Base-by-base conservation (phyloP, 1,284 basidiomycete species). In the Violaceomyces palustris region DNA sequence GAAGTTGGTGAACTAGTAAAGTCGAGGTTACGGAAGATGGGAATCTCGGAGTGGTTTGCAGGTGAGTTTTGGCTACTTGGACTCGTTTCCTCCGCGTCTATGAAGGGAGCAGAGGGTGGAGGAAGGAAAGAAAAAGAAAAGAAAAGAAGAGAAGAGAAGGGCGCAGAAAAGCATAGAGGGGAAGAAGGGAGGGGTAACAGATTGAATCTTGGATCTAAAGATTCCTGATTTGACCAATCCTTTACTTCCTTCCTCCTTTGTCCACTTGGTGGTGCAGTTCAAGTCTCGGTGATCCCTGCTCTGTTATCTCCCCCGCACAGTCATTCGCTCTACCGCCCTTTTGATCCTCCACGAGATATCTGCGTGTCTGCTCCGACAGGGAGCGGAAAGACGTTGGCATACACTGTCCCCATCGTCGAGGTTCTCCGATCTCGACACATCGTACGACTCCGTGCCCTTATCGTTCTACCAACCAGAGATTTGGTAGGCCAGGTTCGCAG, bases 341-440 rank as follows among this genome's bases (percentile, higher is more conserved):
- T 82, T 60, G 74, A 81, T 40, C 79, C 81, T 21, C 84, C 85
- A 19, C 79, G 80, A 30, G 94, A 99, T 74, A 79, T 92, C 8
- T 93, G 92, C 64, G 87, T 94, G n/a, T 94, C 90, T 5, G 94
- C 94, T 1, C 94, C 94, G 0, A 98, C 93, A 0, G 93, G 93
- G 24, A 92, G 88, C 61, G 93, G 93, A 0, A 98, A 98, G 77
- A 98, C 93, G 0, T 79, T 98, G 17, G 88, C 90, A 11, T 98
- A 98, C 74, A 85, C 86, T 4, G 77, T 97, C 15, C 93, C 93
- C 1, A 87, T 97, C 41, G 79, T 96, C 22, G 88, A 97, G 79
- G 38, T 45, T 15, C 34, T 44, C 40, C 37, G 50, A 4, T 35
- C 44, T 27, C 39, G 41, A 6, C 40, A 44, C n/a, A 35, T 68